These are phyloP conservation scores for Candida namnaoensis DNA, from an alignment of 805 yeast genomes.

Conservation along the genomic window DNA sequence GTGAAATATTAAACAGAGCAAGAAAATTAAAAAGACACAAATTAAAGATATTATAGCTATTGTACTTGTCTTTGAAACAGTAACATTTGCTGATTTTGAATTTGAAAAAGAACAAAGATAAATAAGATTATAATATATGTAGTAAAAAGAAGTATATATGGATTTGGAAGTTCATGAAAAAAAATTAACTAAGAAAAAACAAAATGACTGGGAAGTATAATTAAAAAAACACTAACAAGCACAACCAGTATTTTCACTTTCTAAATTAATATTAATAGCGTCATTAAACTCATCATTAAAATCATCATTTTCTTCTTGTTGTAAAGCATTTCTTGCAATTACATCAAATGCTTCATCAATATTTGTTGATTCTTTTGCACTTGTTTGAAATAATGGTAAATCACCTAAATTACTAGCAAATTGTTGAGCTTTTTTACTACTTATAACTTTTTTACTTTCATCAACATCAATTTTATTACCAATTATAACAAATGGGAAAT, in stretches of 20 bases:
- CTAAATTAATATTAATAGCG: slow-evolving; percentile 91
- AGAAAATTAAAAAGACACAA: too few species aligned
- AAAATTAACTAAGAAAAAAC: too few species aligned
- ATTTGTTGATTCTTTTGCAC: slow-evolving; percentile 94
- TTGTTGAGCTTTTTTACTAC: slow-evolving; percentile 51
- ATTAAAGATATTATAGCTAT: too few species aligned
- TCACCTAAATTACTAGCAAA: slow-evolving; percentile 61
- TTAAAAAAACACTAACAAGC: slow-evolving; percentile 8
- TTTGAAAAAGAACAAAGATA: too few species aligned
- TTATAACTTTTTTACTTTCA: slow-evolving; percentile 72
- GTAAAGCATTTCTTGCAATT: slow-evolving; percentile 89
- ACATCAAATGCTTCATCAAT: slow-evolving; percentile 95
- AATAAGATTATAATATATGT: too few species aligned
- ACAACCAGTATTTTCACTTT: slow-evolving; percentile 44
- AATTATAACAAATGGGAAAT: slow-evolving; percentile 89
- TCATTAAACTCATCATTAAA: slow-evolving; percentile 91
- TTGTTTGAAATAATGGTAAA: slow-evolving; percentile 91
- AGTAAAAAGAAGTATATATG: too few species aligned
- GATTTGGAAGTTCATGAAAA: too few species aligned
- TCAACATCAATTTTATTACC: slow-evolving; percentile 96
- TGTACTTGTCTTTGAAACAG: too few species aligned
- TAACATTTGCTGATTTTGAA: too few species aligned
- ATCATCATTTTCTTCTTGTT: slow-evolving; percentile 89
- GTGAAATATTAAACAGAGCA: too few species aligned
- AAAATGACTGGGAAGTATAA: too few species aligned